Conservation (phyloP, 2,329 filamentous ascomycete species). For the Fusarium foetens region DNA sequence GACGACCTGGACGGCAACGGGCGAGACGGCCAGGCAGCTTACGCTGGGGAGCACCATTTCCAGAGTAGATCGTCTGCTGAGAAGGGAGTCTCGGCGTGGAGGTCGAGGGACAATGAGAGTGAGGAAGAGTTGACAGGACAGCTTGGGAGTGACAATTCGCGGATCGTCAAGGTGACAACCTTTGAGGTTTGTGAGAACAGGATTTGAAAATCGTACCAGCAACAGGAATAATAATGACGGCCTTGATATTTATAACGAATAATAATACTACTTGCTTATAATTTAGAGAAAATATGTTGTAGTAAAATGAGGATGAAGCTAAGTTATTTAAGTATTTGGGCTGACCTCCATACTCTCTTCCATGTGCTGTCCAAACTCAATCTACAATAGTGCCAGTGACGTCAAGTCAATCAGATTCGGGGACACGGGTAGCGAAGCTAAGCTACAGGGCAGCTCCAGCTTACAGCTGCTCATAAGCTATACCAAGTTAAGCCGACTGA, state of each 20-base stretch:
- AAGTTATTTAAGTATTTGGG: constrained; percentile 9
- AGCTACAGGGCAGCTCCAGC: not conserved
- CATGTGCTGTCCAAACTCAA: not conserved
- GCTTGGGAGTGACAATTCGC: not conserved
- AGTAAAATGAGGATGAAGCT: not conserved
- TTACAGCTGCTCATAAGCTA: not conserved
- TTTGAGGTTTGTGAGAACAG: constrained; percentile 31
- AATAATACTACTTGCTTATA: not conserved
- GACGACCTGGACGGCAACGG: constrained; percentile 37
- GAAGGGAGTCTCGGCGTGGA: constrained; percentile 28
- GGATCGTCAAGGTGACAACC: constrained; percentile 34
- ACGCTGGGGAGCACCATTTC: constrained; percentile 33
- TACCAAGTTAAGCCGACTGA: not conserved
- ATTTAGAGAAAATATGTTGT: not conserved
- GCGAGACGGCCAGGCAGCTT: constrained; percentile 32
- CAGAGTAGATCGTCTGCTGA: constrained; percentile 18
- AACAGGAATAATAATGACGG: constrained; percentile 13
- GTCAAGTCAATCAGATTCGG: constrained; percentile 16
- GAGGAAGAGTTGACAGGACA: constrained; percentile 38
- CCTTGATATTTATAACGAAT: constrained; percentile 28
- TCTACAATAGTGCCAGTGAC: constrained; percentile 21
- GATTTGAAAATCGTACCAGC: constrained; percentile 23
- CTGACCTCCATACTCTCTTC: not conserved
- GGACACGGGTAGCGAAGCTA: not conserved
- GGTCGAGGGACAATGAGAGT: constrained; percentile 31